Conservation (phyloP, 352 stramenopile genomes). For the Pythium aristosporum region DNA sequence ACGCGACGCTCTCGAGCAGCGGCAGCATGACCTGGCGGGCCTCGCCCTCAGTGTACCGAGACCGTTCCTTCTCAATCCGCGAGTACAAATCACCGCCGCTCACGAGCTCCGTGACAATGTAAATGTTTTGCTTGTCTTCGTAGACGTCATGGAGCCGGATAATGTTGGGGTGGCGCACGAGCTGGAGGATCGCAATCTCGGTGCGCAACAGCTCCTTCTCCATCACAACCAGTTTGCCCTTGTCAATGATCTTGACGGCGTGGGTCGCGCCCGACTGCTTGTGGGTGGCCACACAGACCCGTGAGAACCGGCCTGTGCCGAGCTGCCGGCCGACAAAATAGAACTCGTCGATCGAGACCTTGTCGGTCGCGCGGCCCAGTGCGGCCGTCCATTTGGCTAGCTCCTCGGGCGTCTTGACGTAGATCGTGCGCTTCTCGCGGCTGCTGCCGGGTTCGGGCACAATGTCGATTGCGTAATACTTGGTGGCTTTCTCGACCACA, state of each 20-base stretch:
- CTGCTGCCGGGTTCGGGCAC: slow-evolving; percentile 61
- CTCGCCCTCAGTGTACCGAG: slow-evolving; percentile 87
- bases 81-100: slow-evolving; percentile 97
- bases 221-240: slow-evolving; percentile 80
- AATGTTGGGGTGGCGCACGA: slow-evolving; percentile 90
- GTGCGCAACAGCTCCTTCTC: slow-evolving; percentile 91
- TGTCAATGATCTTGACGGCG: slow-evolving; percentile 94
- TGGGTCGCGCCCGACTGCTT: slow-evolving; percentile 62
- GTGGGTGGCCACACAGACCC: slow-evolving; percentile 80
- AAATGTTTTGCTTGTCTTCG: slow-evolving; percentile 93
- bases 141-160: slow-evolving; percentile 90
- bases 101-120: slow-evolving; percentile 98
- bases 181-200: slow-evolving; percentile 93
- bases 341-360: slow-evolving; percentile 87
- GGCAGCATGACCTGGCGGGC: slow-evolving; percentile 86
- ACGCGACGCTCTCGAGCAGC: slow-evolving; percentile 88
- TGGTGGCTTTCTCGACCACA: slow-evolving; percentile 73
- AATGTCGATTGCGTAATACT: slow-evolving; percentile 90
- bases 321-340: slow-evolving; percentile 90
- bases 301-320: slow-evolving; percentile 86
- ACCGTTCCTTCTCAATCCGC: slow-evolving; percentile 87
- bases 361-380: slow-evolving; percentile 81
- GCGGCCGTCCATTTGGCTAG: slow-evolving; percentile 75
- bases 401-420: slow-evolving; percentile 70
- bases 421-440: slow-evolving; percentile 82